A percentile compares a stretch with the other conserved stretches of the same genome.
phyloP scores from a whole-genome alignment of 2,329 filamentous ascomycete genomes.

The Fusarium tupiense region DNA sequence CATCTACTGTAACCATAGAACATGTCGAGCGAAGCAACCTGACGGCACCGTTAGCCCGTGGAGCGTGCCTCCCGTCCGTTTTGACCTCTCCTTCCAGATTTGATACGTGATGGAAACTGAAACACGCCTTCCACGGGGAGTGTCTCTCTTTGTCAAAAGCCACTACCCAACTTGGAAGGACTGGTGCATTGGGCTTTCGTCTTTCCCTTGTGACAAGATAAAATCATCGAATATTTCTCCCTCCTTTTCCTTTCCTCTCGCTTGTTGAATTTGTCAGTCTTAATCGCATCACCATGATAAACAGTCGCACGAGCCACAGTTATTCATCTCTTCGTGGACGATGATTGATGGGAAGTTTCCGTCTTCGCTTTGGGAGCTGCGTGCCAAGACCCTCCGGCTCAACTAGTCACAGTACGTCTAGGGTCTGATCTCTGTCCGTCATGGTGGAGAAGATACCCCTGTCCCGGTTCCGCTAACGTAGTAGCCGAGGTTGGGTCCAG shows the following conservation, averaged over 20 bases:
- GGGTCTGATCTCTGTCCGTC: slow-evolving; percentile 32
- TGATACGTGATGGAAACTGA: slow-evolving; percentile 38
- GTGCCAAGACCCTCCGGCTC: slow-evolving; percentile 31
- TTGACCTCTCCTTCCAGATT: slow-evolving; percentile 27
- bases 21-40: slow-evolving; percentile 26
- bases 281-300: background rate
- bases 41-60: slow-evolving; percentile 23
- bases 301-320: slow-evolving; percentile 23
- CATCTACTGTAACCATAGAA: slow-evolving; percentile 9
- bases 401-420: slow-evolving; percentile 17
- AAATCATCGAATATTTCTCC: background rate
- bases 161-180: slow-evolving; percentile 22
- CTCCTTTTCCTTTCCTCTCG: background rate
- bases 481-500: slow-evolving; percentile 33
- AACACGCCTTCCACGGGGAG: slow-evolving; percentile 29
- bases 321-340: slow-evolving; percentile 8
- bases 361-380: slow-evolving; percentile 3
- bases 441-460: slow-evolving; percentile 32
- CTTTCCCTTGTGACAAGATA: background rate
- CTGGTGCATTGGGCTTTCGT: slow-evolving; percentile 21
- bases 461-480: slow-evolving; percentile 28
- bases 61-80: slow-evolving; percentile 2
- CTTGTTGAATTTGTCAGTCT: background rate
- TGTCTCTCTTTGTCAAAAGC: slow-evolving; percentile 17
- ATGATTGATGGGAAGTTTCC: slow-evolving; percentile 38